These are phyloP conservation scores for Akanthomyces dipterigenus DNA, from an alignment of 2,329 filamentous ascomycete genomes.

Conservation along the genomic window DNA sequence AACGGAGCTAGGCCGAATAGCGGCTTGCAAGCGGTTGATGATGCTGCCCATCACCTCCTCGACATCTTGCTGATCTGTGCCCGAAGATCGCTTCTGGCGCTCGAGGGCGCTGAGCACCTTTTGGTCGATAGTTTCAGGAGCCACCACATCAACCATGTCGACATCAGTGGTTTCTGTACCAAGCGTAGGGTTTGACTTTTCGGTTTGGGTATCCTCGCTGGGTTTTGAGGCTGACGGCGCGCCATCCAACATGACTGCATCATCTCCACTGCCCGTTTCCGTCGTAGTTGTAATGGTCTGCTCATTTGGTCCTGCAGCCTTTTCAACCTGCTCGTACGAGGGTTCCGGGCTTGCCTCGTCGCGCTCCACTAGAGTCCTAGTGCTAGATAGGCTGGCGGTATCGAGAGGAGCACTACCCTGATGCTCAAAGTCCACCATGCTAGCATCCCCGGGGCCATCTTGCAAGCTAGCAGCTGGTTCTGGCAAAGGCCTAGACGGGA, in stretches of 20 bases:
- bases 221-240: neutral
- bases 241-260: conserved; percentile 19
- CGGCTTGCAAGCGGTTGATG: conserved; percentile 82
- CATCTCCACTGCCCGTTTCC: conserved; percentile 8
- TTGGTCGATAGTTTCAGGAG: conserved; percentile 35
- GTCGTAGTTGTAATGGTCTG: conserved; percentile 16
- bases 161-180: conserved; percentile 17
- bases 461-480: conserved; percentile 25
- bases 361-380: conserved; percentile 44
- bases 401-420: conserved; percentile 27
- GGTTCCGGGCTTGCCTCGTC: conserved; percentile 30
- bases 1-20: conserved; percentile 67
- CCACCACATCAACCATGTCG: conserved; percentile 25
- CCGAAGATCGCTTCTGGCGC: conserved; percentile 39
- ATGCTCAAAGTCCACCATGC: conserved; percentile 29
- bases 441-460: conserved; percentile 22
- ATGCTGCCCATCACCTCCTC: conserved; percentile 93
- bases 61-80: conserved; percentile 81
- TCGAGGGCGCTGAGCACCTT: conserved; percentile 40
- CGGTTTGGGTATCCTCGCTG: neutral
- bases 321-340: conserved; percentile 29
- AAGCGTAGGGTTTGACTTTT: neutral
- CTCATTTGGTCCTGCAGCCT: conserved; percentile 10
- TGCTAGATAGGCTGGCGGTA: conserved; percentile 41
- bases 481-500: conserved; percentile 43